Base-by-base conservation (phyloP, 345 rosid species). In the Melaleuca quinquenervia region DNA sequence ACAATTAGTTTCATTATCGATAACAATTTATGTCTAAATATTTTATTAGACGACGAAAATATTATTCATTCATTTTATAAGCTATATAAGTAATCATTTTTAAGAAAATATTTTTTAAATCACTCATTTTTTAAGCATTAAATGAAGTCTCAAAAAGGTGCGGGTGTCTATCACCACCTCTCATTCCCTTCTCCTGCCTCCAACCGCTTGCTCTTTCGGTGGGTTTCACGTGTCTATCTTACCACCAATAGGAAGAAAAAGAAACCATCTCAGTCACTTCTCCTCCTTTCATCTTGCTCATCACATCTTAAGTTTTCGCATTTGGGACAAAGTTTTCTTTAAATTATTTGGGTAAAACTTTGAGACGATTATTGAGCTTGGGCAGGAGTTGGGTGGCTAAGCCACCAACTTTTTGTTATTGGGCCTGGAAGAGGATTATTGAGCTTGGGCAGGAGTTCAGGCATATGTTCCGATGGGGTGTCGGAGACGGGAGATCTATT, bases 71-170 rank as follows among this genome's bases (percentile, higher is more conserved):
- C 7, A 56, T 56, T 60, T 27, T 13, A 9, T 11, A 60, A 27
- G 1, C 0, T 16, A 62, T 29, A 29, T 0, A 29, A 64, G 0
- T 0, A 7, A 64, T 7, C 0, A 0, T 29, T 29, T 64, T 15
- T 7, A 29, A 29, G 2, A 6, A 64, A 29, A 7, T 29, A 16
- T 29, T 15, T 29, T 64, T 0, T 6, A 64, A 64, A 29, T 64
- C 1, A 64, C 15, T 64, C 4, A 64, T 29, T 64, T 64, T 29
- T 0, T 0, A 0, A 0, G 0, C 3, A 64, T 27, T 7, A 29
- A 62, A 14, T 0, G 1, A 0, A 62, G 1, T n/a, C 20, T 9
- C 29, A 7, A 29, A n/a, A 62, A 32, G 1, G 48, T 45, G 48
- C 11, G 3, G 83, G 64, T 36, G 44, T 85, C 18, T 64, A 64